Base-by-base conservation (phyloP, 192 early-diverging fungal species). In the Jimgerdemannia lactiflua region DNA sequence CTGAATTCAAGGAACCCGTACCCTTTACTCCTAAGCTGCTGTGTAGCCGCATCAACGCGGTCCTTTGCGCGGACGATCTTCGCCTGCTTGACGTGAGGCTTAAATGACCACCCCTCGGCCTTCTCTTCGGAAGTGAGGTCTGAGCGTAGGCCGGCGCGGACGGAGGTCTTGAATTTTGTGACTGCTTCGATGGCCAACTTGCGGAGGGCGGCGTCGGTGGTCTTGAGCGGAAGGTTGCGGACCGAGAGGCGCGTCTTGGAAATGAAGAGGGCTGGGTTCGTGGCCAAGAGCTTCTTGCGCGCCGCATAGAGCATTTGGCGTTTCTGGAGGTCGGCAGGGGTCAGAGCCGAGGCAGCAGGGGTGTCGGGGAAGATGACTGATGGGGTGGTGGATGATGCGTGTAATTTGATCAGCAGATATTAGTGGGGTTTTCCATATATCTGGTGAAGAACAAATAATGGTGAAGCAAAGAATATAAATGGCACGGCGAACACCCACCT, bases 1-100 rank as follows among this genome's bases (percentile, higher is more conserved):
- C 75, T 86, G 76, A 94, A 98, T 83, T 99, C 97, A 79, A 99
- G 83, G 86, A 99, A 99, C 43, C 94, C 96, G 74, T 93, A 98
- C 64, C 97, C 95, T 80, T 94, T 94, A 72, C 90, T 92, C 42
- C 91, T 88, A 17, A 83, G 76, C 75, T 90, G 82, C 49, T 92
- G 88, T 2, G 93, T 92, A 8, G 73, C 80, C 3, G 85, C 79
- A 79, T 99, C 97, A 20, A 95, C 84, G 63, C 94, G 88, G 74
- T 94, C 94, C 69, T 88, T 90, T 54, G 89, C 90, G 20, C 90
- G 87, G 64, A 97, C 84, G 69, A 97, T 86, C 85, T 97, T 97
- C 67, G 92, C 92, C 83, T 97, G 92, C 75, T 82, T 86, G 6
- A 94, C 76, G 70, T 79, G 78, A 6, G 89, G 87, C 59, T 78